Conservation (phyloP, 176 grass and related monocot genomes). For the Dactylis glomerata region DNA sequence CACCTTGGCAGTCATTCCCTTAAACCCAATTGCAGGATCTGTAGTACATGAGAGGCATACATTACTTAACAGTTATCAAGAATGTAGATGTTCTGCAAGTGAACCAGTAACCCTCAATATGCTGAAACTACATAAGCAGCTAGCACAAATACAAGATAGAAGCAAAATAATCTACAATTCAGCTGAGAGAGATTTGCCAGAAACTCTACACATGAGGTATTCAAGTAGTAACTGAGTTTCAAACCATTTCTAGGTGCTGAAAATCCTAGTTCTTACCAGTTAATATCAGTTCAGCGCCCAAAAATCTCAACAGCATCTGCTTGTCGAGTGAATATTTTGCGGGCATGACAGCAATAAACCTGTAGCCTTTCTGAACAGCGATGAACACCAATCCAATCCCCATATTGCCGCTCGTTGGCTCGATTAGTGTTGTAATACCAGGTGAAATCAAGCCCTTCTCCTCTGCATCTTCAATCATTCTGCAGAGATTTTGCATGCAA, state of each 20-base stretch:
- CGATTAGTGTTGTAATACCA: constrained; percentile 61
- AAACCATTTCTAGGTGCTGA: background rate
- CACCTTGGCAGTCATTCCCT: constrained; percentile 44
- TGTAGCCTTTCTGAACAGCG: constrained; percentile 62
- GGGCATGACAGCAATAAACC: constrained; percentile 66
- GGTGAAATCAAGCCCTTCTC: constrained; percentile 70
- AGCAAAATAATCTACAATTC: constrained; percentile 4
- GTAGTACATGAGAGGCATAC: background rate
- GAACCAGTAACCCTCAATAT: background rate
- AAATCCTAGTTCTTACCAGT: constrained; percentile 36
- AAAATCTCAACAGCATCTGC: constrained; percentile 59
- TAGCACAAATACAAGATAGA: background rate
- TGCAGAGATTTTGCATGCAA: constrained; percentile 10
- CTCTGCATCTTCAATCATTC: constrained; percentile 92
- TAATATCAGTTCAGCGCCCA: constrained; percentile 65
- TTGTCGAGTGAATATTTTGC: constrained; percentile 76
- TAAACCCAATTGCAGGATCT: constrained; percentile 67
- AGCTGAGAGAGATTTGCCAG: background rate
- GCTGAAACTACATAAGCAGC: background rate
- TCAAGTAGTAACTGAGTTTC: background rate
- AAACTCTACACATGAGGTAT: background rate
- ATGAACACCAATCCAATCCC: constrained; percentile 54
- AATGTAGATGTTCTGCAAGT: background rate
- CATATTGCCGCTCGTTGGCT: constrained; percentile 75
- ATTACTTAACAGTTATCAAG: background rate